Conservation (phyloP, 805 yeast genomes). For the Debaryomyces maramus region DNA sequence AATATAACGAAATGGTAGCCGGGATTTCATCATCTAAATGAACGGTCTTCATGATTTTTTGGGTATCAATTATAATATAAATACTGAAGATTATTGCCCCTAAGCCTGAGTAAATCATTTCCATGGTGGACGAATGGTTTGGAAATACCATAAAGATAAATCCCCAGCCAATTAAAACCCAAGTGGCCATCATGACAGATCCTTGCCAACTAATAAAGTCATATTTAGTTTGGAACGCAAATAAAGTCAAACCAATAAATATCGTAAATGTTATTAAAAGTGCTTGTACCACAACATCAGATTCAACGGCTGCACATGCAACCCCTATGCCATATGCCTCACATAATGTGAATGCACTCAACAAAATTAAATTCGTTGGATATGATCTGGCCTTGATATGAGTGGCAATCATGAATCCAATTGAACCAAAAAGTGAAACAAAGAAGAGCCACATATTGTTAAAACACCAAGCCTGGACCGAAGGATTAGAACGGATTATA, state of each 20-base stretch:
- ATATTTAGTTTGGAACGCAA: constrained; percentile 76
- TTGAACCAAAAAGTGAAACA: constrained; percentile 56
- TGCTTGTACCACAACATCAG: constrained; percentile 68
- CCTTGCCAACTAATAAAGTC: constrained; percentile 73
- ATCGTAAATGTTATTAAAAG: constrained; percentile 64
- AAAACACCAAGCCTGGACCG: constrained; percentile 55
- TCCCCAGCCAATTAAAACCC: constrained; percentile 72
- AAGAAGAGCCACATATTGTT: constrained; percentile 58
- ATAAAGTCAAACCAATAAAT: constrained; percentile 72
- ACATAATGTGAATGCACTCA: constrained; percentile 67
- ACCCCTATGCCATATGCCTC: constrained; percentile 76
- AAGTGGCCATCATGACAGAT: constrained; percentile 51
- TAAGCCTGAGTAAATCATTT: constrained; percentile 63
- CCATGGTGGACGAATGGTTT: constrained; percentile 49
- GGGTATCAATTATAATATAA: constrained; percentile 80
- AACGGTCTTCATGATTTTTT: constrained; percentile 67
- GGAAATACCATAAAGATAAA: constrained; percentile 65
- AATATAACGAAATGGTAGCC: constrained; percentile 74
- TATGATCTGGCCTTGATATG: constrained; percentile 62
- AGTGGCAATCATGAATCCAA: constrained; percentile 67
- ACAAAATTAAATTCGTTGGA: constrained; percentile 62
- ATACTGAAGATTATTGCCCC: constrained; percentile 76
- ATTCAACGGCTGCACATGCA: constrained; percentile 60
- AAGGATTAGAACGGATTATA: constrained; percentile 44
- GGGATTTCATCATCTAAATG: constrained; percentile 85